Evolutionary conservation across 805 yeast species (phyloP).

Genomic region (Pichia manshurica): DNA sequence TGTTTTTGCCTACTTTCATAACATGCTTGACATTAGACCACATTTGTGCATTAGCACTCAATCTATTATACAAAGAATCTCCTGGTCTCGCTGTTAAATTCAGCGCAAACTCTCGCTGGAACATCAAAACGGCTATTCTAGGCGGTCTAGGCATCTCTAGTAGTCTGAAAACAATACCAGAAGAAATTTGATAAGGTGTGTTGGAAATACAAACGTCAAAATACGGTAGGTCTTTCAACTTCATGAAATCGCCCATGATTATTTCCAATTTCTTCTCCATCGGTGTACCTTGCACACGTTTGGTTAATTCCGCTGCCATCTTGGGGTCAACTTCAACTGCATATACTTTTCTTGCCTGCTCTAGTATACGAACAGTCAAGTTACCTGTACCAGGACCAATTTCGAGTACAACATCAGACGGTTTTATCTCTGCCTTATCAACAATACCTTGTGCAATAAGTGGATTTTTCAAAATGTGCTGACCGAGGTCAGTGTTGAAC

Average conservation of each 20-base stretch:
- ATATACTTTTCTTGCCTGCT: slow-evolving; percentile 87
- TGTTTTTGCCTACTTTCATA: slow-evolving; percentile 96
- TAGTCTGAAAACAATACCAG: slow-evolving; percentile 90
- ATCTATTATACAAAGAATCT: slow-evolving; percentile 85
- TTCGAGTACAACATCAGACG: slow-evolving; percentile 88
- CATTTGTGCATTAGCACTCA: slow-evolving; percentile 97
- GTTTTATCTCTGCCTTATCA: slow-evolving; percentile 88
- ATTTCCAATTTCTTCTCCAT: slow-evolving; percentile 87
- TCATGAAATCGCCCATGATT: slow-evolving; percentile 91
- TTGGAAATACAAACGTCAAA: slow-evolving; percentile 95
- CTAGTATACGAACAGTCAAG: slow-evolving; percentile 85
- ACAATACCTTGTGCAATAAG: slow-evolving; percentile 97
- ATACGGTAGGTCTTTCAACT: slow-evolving; percentile 80
- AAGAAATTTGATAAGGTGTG: slow-evolving; percentile 96
- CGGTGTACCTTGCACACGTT: slow-evolving; percentile 97
- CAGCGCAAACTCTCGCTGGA: slow-evolving; percentile 94
- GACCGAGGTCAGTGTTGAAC: slow-evolving; percentile 94
- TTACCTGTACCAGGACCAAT: slow-evolving; percentile 99
- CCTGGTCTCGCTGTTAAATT: slow-evolving; percentile 94
- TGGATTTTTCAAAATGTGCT: slow-evolving; percentile 94
- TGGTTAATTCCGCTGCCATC: slow-evolving; percentile 98
- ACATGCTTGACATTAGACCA: slow-evolving; percentile 99
- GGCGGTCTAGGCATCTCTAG: slow-evolving; percentile 92
- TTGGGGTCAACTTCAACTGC: slow-evolving; percentile 99
- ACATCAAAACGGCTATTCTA: slow-evolving; percentile 91